These are phyloP conservation scores for Suillus occidentalis DNA, from an alignment of 768 basidiomycete species.

Conservation along the genomic window DNA sequence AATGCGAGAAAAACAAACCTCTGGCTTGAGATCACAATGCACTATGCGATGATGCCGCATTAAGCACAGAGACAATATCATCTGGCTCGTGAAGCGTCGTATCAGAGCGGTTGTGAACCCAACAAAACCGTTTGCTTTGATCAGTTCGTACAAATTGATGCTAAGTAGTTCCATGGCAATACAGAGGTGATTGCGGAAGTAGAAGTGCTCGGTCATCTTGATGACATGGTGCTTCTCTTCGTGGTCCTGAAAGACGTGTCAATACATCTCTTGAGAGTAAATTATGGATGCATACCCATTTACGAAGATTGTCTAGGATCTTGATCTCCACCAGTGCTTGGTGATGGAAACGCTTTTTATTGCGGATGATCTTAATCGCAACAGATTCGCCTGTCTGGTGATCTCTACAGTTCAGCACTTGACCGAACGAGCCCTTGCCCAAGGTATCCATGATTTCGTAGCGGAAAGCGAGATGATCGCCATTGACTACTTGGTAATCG, in stretches of 20 bases:
- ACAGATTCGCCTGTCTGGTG: constrained; percentile 95
- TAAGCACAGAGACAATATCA: constrained; percentile 86
- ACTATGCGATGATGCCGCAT: constrained; percentile 98
- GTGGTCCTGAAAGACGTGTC: constrained; percentile 60
- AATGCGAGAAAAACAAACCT: constrained; percentile 51
- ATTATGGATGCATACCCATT: constrained; percentile 72
- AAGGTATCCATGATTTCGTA: constrained; percentile 92
- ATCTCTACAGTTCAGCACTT: constrained; percentile 94
- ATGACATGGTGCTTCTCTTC: constrained; percentile 98
- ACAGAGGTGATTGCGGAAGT: constrained; percentile 96
- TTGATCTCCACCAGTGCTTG: constrained; percentile 99
- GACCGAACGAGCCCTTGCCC: constrained; percentile 98
- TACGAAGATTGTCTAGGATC: constrained; percentile 91
- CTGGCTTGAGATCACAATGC: constrained; percentile 98
- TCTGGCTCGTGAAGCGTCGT: constrained; percentile 94
- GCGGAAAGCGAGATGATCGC: constrained; percentile 95
- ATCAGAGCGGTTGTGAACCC: constrained; percentile 97
- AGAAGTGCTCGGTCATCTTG: constrained; percentile 98
- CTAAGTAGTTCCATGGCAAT: constrained; percentile 98
- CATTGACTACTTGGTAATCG: constrained; percentile 87
- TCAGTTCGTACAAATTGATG: constrained; percentile 98
- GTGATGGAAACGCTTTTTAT: constrained; percentile 98
- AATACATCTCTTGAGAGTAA: neutral
- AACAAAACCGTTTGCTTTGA: constrained; percentile 98
- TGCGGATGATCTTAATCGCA: constrained; percentile 98